phyloP scores from a whole-genome alignment of 805 yeast genomes.

The Saturnispora kantuleensis region DNA sequence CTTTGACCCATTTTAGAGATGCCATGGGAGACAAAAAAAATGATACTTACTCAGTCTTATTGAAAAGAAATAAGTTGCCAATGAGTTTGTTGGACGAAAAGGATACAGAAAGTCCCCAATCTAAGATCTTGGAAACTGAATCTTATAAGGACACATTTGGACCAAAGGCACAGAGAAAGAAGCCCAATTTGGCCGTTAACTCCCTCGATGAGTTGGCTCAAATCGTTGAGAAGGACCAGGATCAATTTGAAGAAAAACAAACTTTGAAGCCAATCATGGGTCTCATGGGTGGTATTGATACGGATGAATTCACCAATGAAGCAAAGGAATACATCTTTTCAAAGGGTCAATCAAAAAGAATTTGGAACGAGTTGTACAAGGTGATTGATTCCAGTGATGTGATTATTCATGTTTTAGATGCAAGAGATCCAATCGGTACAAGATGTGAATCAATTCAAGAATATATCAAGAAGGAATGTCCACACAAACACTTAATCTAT shows the following conservation, averaged over 20 bases:
- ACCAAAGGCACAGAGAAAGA: conserved; percentile 89
- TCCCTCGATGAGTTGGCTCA: conserved; percentile 74
- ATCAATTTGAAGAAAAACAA: conserved; percentile 59
- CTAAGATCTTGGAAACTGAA: conserved; percentile 82
- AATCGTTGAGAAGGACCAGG: conserved; percentile 45
- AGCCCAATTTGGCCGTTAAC: conserved; percentile 66
- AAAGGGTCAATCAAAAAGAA: conserved; percentile 96
- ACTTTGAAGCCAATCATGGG: conserved; percentile 71
- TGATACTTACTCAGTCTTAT: conserved; percentile 75
- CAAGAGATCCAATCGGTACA: conserved; percentile 95
- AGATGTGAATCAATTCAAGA: conserved; percentile 90
- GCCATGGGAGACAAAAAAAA: conserved; percentile 81
- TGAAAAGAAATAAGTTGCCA: conserved; percentile 86
- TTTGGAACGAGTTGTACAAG: conserved; percentile 95
- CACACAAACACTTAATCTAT: conserved; percentile 91
- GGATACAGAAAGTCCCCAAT: conserved; percentile 70
- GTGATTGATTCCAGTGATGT: conserved; percentile 97
- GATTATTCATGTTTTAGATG: conserved; percentile 91
- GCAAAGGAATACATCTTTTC: conserved; percentile 94
- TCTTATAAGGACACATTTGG: conserved; percentile 77
- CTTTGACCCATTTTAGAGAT: conserved; percentile 84
- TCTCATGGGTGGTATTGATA: conserved; percentile 60
- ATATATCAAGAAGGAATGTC: conserved; percentile 84
- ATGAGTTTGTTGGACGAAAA: conserved; percentile 91
- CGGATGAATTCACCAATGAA: conserved; percentile 79